Percentiles rank a stretch among this genome's conserved stretches.
phyloP scores from a whole-genome alignment of 1,284 basidiomycete genomes.

The Trametes versicolor region DNA sequence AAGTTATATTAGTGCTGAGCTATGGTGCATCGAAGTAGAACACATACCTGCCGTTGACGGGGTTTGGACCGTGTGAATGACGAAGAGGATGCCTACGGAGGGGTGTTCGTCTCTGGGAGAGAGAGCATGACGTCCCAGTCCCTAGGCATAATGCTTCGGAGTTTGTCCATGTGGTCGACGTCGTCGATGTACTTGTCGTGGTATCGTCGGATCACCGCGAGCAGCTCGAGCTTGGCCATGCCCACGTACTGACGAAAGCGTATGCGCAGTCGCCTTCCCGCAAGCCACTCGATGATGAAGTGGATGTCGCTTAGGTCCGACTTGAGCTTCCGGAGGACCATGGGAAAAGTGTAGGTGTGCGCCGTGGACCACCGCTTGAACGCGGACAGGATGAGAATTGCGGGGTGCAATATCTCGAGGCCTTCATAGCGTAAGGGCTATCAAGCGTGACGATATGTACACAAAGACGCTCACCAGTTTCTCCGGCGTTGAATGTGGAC shows the following conservation, averaged over 20 bases:
- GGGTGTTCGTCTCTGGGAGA: slow-evolving; percentile 10
- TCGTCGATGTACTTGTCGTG: slow-evolving; percentile 32
- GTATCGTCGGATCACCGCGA: slow-evolving; percentile 39
- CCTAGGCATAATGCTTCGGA: slow-evolving; percentile 23
- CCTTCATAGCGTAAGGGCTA: slow-evolving; percentile 24
- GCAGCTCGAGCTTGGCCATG: slow-evolving; percentile 41
- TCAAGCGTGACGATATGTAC: not conserved
- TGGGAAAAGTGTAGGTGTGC: slow-evolving; percentile 41
- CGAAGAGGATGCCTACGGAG: not conserved
- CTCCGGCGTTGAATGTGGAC: slow-evolving; percentile 32
- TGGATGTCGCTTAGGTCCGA: slow-evolving; percentile 41
- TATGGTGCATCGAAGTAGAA: accelerated
- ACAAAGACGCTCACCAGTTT: slow-evolving; percentile 13
- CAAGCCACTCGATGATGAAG: slow-evolving; percentile 45
- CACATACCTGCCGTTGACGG: slow-evolving; percentile 11
- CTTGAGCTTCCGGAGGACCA: slow-evolving; percentile 41
- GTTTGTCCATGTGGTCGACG: slow-evolving; percentile 19
- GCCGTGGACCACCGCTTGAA: slow-evolving; percentile 46
- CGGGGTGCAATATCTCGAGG: slow-evolving; percentile 45
- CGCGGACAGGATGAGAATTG: slow-evolving; percentile 47
- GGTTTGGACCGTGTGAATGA: not conserved
- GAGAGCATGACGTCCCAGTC: slow-evolving; percentile 29
- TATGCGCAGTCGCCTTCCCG: slow-evolving; percentile 37
- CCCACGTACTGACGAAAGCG: slow-evolving; percentile 44
- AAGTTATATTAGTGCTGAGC: not conserved